Conservation (phyloP, 2,329 filamentous ascomycete species). For the Periconia digitata region DNA sequence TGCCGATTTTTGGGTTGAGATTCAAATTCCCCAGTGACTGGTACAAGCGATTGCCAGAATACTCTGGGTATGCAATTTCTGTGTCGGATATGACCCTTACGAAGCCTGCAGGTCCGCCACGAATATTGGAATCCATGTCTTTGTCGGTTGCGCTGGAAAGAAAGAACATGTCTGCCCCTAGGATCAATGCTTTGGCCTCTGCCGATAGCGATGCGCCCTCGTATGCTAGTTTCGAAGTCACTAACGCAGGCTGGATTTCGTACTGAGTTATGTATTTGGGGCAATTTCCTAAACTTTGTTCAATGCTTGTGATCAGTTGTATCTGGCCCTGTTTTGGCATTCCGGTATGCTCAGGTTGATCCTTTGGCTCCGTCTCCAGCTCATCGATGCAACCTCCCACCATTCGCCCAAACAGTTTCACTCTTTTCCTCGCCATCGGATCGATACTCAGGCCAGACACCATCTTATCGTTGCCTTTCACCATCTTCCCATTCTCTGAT, state of each 20-base stretch:
- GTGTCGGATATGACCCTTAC: constrained; percentile 66
- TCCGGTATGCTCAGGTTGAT: constrained; percentile 23
- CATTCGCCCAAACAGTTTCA: constrained; percentile 74
- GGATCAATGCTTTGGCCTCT: constrained; percentile 62
- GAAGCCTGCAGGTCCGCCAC: constrained; percentile 75
- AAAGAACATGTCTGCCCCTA: constrained; percentile 74
- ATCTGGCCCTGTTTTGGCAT: constrained; percentile 40
- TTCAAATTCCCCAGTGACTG: constrained; percentile 80
- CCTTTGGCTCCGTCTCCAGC: constrained; percentile 31
- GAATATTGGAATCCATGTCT: constrained; percentile 82
- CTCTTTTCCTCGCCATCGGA: constrained; percentile 66
- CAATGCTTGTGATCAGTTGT: constrained; percentile 67
- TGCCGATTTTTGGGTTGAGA: constrained; percentile 65
- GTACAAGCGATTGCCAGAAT: constrained; percentile 80
- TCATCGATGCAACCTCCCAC: constrained; percentile 60
- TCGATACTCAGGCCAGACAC: constrained; percentile 66
- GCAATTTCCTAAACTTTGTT: constrained; percentile 76
- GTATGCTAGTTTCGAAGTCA: constrained; percentile 57
- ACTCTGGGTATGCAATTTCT: constrained; percentile 76
- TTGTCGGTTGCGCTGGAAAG: constrained; percentile 64
- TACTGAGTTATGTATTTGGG: constrained; percentile 86
- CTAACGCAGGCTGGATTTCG: constrained; percentile 57
- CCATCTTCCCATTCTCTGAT: constrained; percentile 46
- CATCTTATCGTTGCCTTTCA: constrained; percentile 50
- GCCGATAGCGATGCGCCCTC: constrained; percentile 52